phyloP scores from a whole-genome alignment of 202 grass and related monocot species.

The Zizania palustris region DNA sequence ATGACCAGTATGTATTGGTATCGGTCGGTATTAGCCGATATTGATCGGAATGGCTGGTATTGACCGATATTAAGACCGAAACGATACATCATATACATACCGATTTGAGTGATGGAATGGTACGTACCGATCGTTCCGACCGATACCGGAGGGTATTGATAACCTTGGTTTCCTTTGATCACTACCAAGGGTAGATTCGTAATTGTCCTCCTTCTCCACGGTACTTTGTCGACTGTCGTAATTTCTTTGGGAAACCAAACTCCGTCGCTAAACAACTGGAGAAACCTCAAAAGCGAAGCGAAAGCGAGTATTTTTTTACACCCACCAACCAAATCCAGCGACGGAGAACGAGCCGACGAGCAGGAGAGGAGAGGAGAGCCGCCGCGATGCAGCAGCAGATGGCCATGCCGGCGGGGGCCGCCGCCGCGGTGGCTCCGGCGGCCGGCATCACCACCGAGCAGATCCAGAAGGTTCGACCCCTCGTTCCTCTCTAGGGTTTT shows the following conservation, averaged over 20 bases:
- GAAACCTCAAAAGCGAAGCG: slow-evolving; percentile 29
- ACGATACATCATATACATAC: too few relatives aligned
- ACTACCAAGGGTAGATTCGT: neutral
- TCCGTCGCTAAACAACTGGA: neutral
- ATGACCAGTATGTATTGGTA: too few relatives aligned
- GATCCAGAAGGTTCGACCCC: slow-evolving; percentile 80
- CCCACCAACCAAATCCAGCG: neutral
- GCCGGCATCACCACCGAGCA: slow-evolving; percentile 91
- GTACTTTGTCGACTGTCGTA: too few relatives aligned
- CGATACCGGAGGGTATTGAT: too few relatives aligned
- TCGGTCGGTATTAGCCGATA: too few relatives aligned
- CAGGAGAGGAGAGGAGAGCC: neutral
- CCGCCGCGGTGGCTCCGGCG: slow-evolving; percentile 46
- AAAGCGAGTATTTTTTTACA: neutral
- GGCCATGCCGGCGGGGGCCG: slow-evolving; percentile 48
- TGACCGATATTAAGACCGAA: too few relatives aligned
- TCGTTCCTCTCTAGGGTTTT: slow-evolving; percentile 36
- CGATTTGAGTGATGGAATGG: too few relatives aligned
- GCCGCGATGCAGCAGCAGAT: slow-evolving; percentile 79
- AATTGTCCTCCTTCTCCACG: neutral
- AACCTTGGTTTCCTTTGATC: too few relatives aligned
- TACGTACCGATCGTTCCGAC: too few relatives aligned
- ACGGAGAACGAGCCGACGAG: neutral
- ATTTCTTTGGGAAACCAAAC: slow-evolving; percentile 11
- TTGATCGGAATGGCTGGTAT: too few relatives aligned